A percentile compares a stretch with the other conserved stretches of the same genome.
Conservation (phyloP, 2,329 filamentous ascomycete species). For the Lachnellula subtilissima region DNA sequence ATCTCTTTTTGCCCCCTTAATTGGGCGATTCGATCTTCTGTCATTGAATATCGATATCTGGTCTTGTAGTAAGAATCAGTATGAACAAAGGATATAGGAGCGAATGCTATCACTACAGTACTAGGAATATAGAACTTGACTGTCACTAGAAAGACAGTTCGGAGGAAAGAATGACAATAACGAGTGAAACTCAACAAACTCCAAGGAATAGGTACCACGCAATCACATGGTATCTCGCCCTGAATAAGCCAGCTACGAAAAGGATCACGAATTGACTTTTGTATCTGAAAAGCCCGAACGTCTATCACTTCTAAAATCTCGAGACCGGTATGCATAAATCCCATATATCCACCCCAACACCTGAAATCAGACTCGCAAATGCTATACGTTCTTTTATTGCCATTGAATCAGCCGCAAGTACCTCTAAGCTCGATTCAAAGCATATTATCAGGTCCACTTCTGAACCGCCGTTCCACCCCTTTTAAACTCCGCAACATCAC, state of each 20-base stretch:
- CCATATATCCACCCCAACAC: neutral
- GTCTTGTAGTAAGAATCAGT: too few relatives aligned
- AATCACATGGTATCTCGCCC: neutral
- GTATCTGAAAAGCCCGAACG: neutral
- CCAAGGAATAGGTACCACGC: neutral
- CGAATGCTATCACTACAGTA: too few relatives aligned
- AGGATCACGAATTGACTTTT: neutral
- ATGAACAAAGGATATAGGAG: too few relatives aligned
- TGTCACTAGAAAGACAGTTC: too few relatives aligned
- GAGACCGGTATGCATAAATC: neutral
- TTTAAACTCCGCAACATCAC: constrained; percentile 61
- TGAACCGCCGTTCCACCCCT: constrained; percentile 61
- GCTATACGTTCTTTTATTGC: too few relatives aligned
- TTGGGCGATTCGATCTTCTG: too few relatives aligned
- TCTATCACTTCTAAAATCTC: neutral
- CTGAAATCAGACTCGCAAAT: neutral
- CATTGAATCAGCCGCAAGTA: neutral
- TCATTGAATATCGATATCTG: too few relatives aligned
- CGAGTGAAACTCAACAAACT: too few relatives aligned
- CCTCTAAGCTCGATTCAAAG: neutral
- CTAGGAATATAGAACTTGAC: too few relatives aligned
- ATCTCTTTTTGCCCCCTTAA: too few relatives aligned
- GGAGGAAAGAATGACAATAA: too few relatives aligned
- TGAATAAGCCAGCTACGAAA: neutral
- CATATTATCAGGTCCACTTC: constrained; percentile 38